phyloP scores from a whole-genome alignment of 345 rosid genomes.

The Bruguiera parviflora region DNA sequence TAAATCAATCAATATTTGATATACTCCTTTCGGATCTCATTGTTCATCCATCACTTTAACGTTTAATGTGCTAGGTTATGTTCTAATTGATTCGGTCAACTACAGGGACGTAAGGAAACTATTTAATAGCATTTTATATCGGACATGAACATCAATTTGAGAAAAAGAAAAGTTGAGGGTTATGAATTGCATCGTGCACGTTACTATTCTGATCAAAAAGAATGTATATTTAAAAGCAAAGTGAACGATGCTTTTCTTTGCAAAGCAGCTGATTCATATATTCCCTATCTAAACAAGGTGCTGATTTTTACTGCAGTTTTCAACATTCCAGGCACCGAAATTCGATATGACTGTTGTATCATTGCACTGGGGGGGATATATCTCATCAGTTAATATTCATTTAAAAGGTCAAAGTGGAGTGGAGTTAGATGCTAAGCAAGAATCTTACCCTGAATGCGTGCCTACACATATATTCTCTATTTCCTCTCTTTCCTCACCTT shows the following conservation, averaged over 20 bases:
- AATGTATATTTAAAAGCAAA: constrained; percentile 2
- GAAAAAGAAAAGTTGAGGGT: too few relatives aligned
- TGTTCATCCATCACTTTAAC: too few relatives aligned
- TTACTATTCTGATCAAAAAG: neutral
- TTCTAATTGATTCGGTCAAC: too few relatives aligned
- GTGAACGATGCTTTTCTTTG: constrained; percentile 23
- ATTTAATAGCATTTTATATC: too few relatives aligned
- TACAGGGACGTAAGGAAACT: too few relatives aligned
- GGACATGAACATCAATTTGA: too few relatives aligned
- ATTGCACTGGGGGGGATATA: constrained; percentile 10
- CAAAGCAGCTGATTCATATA: constrained; percentile 31
- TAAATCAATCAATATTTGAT: too few relatives aligned
- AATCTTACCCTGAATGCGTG: constrained; percentile 3
- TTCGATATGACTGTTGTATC: constrained; percentile 36
- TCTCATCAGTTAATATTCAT: constrained; percentile 19
- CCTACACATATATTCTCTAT: neutral
- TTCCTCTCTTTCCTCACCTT: neutral
- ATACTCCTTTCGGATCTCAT: too few relatives aligned
- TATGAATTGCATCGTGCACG: constrained; percentile 1
- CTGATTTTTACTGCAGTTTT: constrained; percentile 28
- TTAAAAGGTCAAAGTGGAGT: constrained; percentile 5
- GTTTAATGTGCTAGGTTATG: too few relatives aligned
- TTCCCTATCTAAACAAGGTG: constrained; percentile 17
- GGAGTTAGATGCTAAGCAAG: constrained; percentile 21
- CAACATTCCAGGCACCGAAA: constrained; percentile 51